A percentile compares a stretch with the other conserved stretches of the same genome.
Evolutionary conservation across 2,329 filamentous ascomycete species (phyloP).

Genomic region (Biscogniauxia marginata): DNA sequence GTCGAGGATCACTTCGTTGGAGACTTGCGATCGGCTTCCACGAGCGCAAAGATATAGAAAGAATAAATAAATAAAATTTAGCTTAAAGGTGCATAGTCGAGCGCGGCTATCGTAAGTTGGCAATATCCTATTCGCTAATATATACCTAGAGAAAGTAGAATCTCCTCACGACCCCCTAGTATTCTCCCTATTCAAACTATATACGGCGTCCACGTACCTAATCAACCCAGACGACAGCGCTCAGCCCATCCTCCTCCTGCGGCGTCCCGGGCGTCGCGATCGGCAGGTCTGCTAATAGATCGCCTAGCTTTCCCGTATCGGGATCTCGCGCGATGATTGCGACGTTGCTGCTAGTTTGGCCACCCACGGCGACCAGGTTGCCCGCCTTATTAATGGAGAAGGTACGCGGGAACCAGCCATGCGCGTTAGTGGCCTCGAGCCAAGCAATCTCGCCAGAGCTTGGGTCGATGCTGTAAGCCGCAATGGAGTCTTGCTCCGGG

Average conservation of each 20-base stretch:
- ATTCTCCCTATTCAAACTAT: not conserved
- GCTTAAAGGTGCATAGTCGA: too few species aligned
- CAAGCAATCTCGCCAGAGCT: constrained; percentile 50
- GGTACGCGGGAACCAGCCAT: constrained; percentile 60
- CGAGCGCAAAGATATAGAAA: too few species aligned
- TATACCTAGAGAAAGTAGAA: not conserved
- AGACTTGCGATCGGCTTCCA: too few species aligned
- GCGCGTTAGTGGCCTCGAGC: constrained; percentile 53
- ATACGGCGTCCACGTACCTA: constrained; percentile 22
- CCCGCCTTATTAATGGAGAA: constrained; percentile 61
- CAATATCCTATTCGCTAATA: not conserved
- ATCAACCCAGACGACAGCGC: constrained; percentile 48
- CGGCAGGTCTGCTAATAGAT: constrained; percentile 40
- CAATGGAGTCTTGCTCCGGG: constrained; percentile 53
- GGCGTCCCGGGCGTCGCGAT: constrained; percentile 40
- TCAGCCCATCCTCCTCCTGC: constrained; percentile 47
- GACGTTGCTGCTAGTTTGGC: constrained; percentile 59
- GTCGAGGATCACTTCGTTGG: too few species aligned
- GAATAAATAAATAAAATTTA: too few species aligned
- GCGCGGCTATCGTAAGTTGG: too few species aligned
- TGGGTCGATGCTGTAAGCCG: constrained; percentile 47
- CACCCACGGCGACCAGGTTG: constrained; percentile 59
- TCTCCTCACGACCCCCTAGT: too few species aligned
- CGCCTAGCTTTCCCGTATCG: constrained; percentile 53
- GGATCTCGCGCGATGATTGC: constrained; percentile 56